A percentile compares a stretch with the other conserved stretches of the same genome.
phyloP scores from a whole-genome alignment of 169 alveolate genomes.

The Cryptosporidium andersoni region DNA sequence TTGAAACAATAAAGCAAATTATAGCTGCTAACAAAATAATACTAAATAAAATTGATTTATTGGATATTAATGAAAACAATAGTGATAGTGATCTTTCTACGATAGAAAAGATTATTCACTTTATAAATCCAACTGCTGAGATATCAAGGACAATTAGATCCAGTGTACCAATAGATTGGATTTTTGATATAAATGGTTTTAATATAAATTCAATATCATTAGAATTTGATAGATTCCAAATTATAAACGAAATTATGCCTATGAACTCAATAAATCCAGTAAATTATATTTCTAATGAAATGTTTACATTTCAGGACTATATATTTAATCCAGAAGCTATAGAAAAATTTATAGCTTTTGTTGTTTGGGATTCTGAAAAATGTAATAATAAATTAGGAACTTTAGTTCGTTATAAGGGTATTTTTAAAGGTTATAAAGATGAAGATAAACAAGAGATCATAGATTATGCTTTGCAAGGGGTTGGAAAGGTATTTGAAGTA shows the following conservation, averaged over 20 bases:
- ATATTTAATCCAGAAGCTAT: conserved; percentile 14
- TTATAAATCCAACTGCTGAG: conserved; percentile 68
- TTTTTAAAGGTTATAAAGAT: conserved; percentile 72
- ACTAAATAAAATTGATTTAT: conserved; percentile 79
- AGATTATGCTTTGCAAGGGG: conserved; percentile 77
- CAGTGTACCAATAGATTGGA: conserved; percentile 54
- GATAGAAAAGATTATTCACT: conserved; percentile 12
- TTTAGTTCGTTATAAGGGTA: conserved; percentile 76
- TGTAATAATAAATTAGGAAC: not conserved
- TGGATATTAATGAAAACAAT: not conserved
- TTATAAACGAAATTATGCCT: not conserved
- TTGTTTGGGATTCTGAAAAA: conserved; percentile 34
- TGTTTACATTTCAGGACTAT: not conserved
- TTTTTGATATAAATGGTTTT: conserved; percentile 39
- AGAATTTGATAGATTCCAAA: conserved; percentile 13
- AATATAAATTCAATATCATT: conserved; percentile 19
- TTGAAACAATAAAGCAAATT: conserved; percentile 76
- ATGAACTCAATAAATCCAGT: conserved; percentile 20
- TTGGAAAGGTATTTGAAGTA: conserved; percentile 78
- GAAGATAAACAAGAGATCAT: not conserved
- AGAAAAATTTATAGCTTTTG: conserved; percentile 29
- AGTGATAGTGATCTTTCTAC: not conserved
- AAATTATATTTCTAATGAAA: not conserved
- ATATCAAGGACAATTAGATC: conserved; percentile 14
- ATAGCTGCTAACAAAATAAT: conserved; percentile 82